phyloP scores from a whole-genome alignment of 345 rosid species.

The Bruguiera gymnorhiza region DNA sequence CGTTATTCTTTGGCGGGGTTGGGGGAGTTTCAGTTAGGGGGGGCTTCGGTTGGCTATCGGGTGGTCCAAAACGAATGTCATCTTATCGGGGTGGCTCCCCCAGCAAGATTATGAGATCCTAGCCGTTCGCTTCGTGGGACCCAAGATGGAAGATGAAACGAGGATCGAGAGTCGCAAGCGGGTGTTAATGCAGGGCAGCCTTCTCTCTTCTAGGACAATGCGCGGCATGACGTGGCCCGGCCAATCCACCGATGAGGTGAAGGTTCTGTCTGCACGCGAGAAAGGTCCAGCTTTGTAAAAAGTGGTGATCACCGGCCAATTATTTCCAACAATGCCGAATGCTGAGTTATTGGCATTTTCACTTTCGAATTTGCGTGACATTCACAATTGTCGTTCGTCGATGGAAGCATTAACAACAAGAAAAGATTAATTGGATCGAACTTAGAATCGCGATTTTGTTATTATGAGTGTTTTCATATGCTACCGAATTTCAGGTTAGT shows the following conservation, averaged over 20 bases:
- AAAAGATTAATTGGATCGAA: too few relatives aligned
- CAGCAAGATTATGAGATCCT: neutral
- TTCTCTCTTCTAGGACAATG: neutral
- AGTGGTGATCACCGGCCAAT: too few relatives aligned
- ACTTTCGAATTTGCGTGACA: too few relatives aligned
- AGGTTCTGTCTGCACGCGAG: neutral
- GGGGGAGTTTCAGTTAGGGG: too few relatives aligned
- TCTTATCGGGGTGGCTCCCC: neutral
- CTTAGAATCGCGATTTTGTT: too few relatives aligned
- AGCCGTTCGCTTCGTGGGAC: neutral
- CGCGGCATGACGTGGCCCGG: neutral
- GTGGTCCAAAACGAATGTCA: neutral
- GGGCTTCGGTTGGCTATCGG: neutral
- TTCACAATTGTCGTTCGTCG: too few relatives aligned
- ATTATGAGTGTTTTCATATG: too few relatives aligned
- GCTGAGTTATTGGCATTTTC: too few relatives aligned
- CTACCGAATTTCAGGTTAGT: too few relatives aligned
- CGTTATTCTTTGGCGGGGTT: neutral
- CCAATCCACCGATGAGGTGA: neutral
- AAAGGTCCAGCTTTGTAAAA: neutral
- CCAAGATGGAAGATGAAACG: neutral
- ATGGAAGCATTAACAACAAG: too few relatives aligned
- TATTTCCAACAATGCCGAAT: too few relatives aligned
- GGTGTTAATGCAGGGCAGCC: neutral
- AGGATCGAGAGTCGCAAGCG: neutral